Evolutionary conservation across 1,139 yeast species (phyloP), one percentile per base, ranked within the genome.

Genomic region (Kurtzmaniella quercitrusa): DNA sequence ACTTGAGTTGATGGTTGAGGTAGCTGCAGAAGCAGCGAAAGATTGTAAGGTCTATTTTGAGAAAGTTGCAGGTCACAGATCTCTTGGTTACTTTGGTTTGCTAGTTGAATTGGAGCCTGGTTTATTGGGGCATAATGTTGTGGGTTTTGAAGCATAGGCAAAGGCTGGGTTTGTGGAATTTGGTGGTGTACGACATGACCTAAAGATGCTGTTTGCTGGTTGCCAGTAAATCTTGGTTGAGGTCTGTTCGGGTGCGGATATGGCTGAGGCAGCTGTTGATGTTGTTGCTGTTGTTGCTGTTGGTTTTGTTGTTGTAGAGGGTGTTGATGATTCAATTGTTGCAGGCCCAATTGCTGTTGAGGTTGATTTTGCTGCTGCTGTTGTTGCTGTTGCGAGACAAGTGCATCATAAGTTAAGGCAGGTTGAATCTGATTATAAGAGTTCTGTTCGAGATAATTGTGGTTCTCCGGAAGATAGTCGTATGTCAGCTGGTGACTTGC

Each of bases 11-110:
- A n/a, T n/a, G n/a, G n/a, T 28, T 32, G 23, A 11, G 38, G 17
- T 30, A 18, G 5, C 38, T 14, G 19, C 21, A 30, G 38, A 6
- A 21, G 30, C 28, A 7, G 38, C 3, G 6, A 5, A 15, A 17
- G 36, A 6, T n/a, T 3, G 26, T 15, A 12, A 16, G 11, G 34
- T 30, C 18, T 14, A 30, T 14, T 14, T 16, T 30, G 34, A 3
- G 6, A 5, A n/a, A 28, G 18, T 30, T 30, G 34, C 34, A 4
- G 18, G 15, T 30, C 16, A 14, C 8, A 12, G 12, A 30, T 5
- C n/a, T 30, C 34, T 30, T 30, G 65, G 61, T 3, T 56, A 5
- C 14, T 5, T 50, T 43, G 64, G 61, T 16, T 30, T 5, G 5
- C 8, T 7, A 30, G 18, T 14, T 30, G 34, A 14, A 30, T 14